Conservation (phyloP, 139 green algal species). For the Trebouxia sp. region DNA sequence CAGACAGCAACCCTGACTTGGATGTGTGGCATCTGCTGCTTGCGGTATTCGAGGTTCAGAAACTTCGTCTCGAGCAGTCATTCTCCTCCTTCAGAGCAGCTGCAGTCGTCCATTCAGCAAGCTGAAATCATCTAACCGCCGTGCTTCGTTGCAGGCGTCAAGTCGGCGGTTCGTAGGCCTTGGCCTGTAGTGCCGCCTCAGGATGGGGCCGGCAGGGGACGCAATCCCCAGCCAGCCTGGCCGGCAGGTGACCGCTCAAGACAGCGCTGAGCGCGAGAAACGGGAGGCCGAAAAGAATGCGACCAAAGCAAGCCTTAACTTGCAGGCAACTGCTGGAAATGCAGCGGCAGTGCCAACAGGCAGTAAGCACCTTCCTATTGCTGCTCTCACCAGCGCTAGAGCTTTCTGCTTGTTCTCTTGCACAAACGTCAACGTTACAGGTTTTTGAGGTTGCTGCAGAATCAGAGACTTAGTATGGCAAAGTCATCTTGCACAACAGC, state of each 20-base stretch:
- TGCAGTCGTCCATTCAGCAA: too few relatives aligned
- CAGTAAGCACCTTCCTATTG: background rate
- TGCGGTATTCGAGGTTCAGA: constrained; percentile 11
- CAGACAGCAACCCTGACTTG: constrained; percentile 18
- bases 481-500: too few relatives aligned
- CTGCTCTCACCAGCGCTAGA: too few relatives aligned
- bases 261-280: background rate
- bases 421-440: background rate
- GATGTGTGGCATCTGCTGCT: background rate
- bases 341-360: background rate
- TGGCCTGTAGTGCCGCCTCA: background rate
- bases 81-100: too few relatives aligned
- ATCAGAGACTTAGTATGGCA: too few relatives aligned
- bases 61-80: too few relatives aligned
- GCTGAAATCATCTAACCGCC: background rate
- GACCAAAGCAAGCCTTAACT: constrained; percentile 12
- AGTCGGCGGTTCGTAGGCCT: background rate
- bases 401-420: background rate
- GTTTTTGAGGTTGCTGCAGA: too few relatives aligned
- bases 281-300: constrained; percentile 14
- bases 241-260: constrained; percentile 3
- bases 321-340: constrained; percentile 4
- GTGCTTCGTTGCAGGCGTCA: background rate
- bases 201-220: background rate
- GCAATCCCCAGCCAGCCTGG: constrained; percentile 10